Conservation (phyloP, 148 eudicot species). For the Arbutus unedo region DNA sequence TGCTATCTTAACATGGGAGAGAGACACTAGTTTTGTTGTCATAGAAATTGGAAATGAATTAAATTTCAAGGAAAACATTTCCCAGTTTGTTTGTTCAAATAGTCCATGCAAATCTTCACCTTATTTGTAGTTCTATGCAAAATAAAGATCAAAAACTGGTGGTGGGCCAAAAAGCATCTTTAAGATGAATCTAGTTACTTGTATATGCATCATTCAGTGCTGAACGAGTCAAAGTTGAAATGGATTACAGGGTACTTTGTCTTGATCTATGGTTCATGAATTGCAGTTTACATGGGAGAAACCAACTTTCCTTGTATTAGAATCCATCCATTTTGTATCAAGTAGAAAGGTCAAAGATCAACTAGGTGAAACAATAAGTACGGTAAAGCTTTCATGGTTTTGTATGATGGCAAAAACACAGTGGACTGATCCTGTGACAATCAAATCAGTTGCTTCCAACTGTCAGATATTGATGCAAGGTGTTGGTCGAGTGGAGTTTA, state of each 20-base stretch:
- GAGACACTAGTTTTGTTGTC: neutral
- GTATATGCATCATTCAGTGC: neutral
- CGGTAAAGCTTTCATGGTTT: neutral
- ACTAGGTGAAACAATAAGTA: neutral
- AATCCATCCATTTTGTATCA: constrained; percentile 2
- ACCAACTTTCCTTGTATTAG: neutral
- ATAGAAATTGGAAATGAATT: neutral
- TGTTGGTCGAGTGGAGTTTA: neutral
- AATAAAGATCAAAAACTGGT: neutral
- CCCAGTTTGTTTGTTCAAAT: neutral
- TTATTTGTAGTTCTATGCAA: neutral
- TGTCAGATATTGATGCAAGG: neutral
- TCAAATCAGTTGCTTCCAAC: neutral
- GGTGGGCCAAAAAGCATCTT: neutral
- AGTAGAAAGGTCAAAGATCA: neutral
- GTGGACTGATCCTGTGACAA: neutral
- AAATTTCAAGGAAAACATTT: neutral
- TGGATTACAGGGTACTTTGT: neutral
- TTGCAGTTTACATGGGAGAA: neutral
- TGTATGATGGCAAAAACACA: neutral
- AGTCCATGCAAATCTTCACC: neutral
- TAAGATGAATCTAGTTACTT: neutral
- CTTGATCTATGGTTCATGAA: neutral
- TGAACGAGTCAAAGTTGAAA: neutral
- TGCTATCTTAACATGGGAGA: neutral